Evolutionary conservation across 2,329 filamentous ascomycete species (phyloP), one percentile per base, ranked within the genome.

Genomic region (Colletotrichum truncatum): DNA sequence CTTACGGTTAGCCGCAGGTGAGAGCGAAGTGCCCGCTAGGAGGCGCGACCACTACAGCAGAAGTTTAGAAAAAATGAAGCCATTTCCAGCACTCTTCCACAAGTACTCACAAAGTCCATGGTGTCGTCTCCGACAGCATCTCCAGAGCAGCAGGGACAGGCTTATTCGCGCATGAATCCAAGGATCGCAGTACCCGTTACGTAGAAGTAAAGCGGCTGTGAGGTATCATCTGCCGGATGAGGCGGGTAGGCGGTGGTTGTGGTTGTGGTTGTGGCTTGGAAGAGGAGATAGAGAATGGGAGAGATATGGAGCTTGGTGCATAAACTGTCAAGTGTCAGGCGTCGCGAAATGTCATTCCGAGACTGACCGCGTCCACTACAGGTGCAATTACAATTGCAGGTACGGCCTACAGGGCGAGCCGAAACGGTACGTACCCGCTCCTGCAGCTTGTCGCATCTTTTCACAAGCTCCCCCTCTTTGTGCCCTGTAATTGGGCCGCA

Each of bases 21-120:
- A 85, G 71, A 90, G 81, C 74, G 87, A 82, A 69, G 84, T 85
- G 71, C 85, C 86, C 75, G 87, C 88, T 81, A 91, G 80, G 79
- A 91, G 82, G 78, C 88, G 87, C 80, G 87, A 87, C 88, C 88
- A 91, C 88, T 91, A 71, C 28, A 12, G 8, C 9, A 30, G 56
- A 46, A 23, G 46, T 38, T 60, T 66, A 28, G 16, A n/a, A 43
- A 32, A 10, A 38, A 34, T 8, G 16, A 51, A 41, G 39, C 26
- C 46, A 46, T 46, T 28, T 14, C 18, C 12, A 9, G 16, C 16
- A 30, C n/a, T 26, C 23, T 16, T 36, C 11, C 26, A 41, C 32
- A 32, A 41, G 26, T 25, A 76, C 84, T 79, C 69, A 87, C 85
- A 80, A 87, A 87, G 77, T 87, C 85, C 85, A 87, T 87, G 74